Percentiles rank a stretch among this genome's conserved stretches.
phyloP scores from a whole-genome alignment of 2,329 filamentous ascomycete species.

The Ophiocordyceps camponoti-floridani region DNA sequence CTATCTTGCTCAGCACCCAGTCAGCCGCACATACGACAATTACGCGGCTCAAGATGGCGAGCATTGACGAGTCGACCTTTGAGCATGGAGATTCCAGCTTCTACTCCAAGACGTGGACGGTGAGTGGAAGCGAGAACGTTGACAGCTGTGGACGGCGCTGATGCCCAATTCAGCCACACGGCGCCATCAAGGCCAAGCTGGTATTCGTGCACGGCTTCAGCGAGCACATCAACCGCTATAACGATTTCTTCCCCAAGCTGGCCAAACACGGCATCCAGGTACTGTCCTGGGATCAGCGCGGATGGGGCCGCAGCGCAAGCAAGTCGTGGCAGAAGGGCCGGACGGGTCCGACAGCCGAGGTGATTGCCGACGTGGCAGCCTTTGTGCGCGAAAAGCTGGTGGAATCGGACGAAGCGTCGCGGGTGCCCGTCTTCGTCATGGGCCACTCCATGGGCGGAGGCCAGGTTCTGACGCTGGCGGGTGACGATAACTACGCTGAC shows the following conservation, averaged over 20 bases:
- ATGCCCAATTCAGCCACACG: background rate
- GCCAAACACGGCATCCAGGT: slow-evolving; percentile 57
- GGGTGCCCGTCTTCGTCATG: slow-evolving; percentile 58
- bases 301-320: slow-evolving; percentile 64
- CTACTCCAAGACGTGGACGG: slow-evolving; percentile 41
- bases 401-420: background rate
- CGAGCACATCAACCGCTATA: slow-evolving; percentile 68
- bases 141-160: background rate
- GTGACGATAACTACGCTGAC: slow-evolving; percentile 29
- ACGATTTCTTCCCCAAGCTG: slow-evolving; percentile 53
- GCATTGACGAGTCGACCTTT: slow-evolving; percentile 31
- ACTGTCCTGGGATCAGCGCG: slow-evolving; percentile 67
- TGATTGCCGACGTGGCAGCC: slow-evolving; percentile 61
- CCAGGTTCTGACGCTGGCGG: slow-evolving; percentile 46
- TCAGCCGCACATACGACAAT: too few relatives aligned
- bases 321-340: slow-evolving; percentile 45
- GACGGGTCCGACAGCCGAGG: slow-evolving; percentile 54
- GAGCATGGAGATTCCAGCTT: slow-evolving; percentile 24
- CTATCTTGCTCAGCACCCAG: too few relatives aligned
- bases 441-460: slow-evolving; percentile 88
- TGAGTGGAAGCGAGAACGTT: slow-evolving; percentile 16
- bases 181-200: slow-evolving; percentile 46
- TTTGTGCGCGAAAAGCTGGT: slow-evolving; percentile 45
- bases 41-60: slow-evolving; percentile 12
- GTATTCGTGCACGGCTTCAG: slow-evolving; percentile 82